These are phyloP conservation scores for Wolfiporia cocos DNA, from an alignment of 1,284 basidiomycete genomes.

Conservation along the genomic window DNA sequence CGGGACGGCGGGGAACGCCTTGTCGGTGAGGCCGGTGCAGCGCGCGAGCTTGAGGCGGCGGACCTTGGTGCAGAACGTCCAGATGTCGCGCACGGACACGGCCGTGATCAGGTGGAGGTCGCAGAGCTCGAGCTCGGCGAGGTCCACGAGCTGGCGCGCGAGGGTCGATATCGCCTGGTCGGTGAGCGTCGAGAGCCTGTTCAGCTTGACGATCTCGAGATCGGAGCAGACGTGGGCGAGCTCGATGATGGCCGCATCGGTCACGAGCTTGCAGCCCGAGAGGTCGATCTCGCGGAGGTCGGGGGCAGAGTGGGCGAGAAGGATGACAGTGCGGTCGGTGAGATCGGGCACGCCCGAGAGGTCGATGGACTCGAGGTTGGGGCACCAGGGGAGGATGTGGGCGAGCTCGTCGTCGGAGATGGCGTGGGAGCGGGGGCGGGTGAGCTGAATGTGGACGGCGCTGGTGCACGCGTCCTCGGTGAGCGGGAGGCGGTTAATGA, in stretches of 20 bases:
- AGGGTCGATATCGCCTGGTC: slow-evolving; percentile 72
- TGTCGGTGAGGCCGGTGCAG: slow-evolving; percentile 68
- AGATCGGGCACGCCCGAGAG: slow-evolving; percentile 63
- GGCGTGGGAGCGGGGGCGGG: slow-evolving; percentile 17
- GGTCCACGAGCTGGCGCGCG: slow-evolving; percentile 67
- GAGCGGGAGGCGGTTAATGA: slow-evolving; percentile 23
- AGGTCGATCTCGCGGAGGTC: slow-evolving; percentile 77
- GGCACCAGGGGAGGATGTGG: slow-evolving; percentile 53
- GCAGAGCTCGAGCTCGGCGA: slow-evolving; percentile 81
- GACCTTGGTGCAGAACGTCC: slow-evolving; percentile 72
- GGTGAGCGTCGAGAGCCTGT: slow-evolving; percentile 63
- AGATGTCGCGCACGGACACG: slow-evolving; percentile 72
- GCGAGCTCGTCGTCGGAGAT: slow-evolving; percentile 66
- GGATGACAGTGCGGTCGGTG: slow-evolving; percentile 63
- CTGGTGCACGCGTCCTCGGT: slow-evolving; percentile 46
- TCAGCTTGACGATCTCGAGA: slow-evolving; percentile 72
- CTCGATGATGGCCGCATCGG: slow-evolving; percentile 69
- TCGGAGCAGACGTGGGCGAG: slow-evolving; percentile 63
- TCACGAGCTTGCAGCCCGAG: slow-evolving; percentile 69
- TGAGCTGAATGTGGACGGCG: slow-evolving; percentile 50
- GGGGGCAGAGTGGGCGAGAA: slow-evolving; percentile 58
- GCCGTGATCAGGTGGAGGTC: slow-evolving; percentile 72
- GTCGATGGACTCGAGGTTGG: slow-evolving; percentile 69
- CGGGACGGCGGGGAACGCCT: slow-evolving; percentile 58
- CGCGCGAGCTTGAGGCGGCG: slow-evolving; percentile 71